Base-by-base conservation (phyloP, 768 basidiomycete genomes). In the Lanmaoa pseudosensibilis region DNA sequence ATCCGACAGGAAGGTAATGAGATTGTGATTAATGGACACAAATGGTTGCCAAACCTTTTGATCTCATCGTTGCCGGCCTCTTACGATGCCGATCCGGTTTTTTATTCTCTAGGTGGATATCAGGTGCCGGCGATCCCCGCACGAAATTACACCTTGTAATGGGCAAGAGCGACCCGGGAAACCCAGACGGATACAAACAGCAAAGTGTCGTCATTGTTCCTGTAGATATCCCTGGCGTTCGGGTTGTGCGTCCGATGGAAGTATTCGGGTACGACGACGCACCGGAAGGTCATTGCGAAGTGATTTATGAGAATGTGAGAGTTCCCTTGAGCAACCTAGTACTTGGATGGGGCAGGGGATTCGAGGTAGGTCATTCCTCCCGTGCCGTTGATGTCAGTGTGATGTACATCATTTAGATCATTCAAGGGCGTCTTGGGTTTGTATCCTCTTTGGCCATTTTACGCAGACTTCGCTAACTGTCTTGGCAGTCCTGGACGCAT, bases 141-240 rank as follows among this genome's bases (percentile, higher is more conserved):
- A 90, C 88, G 58, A 85, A 83, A 55, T 63, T 98, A 12, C 96
- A 99, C 69, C 85, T 99, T 48, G 91, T 98, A 40, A 88, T 99
- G 80, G 96, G 94, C 50, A 92, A 93, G 77, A 94, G 91, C 59
- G 94, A 98, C 72, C 88, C 95, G 8, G 78, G 77, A 51, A 94
- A 95, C 72, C 79, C 84, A 60, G 83, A 82, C 64, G 71, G 77
- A 38, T 88, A 98, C 75, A 77, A 80, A 50, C 93, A 95, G 63
- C 97, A 98, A 73, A 93, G 92, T 61, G 89, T 98, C 56, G 93
- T 98, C 50, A 82, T 99, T 55, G 93, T 99, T n/a, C 94, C 96
- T 10, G 82, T 90, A 10, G 83, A 92, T 68, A 68, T 89, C 0
- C 86, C 88, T 48, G 97, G 97, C 25, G 89, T 98, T 58, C 93